A percentile compares a stretch with the other conserved stretches of the same genome.
phyloP scores from a whole-genome alignment of 1,139 yeast species.

The Torulaspora globosa region DNA sequence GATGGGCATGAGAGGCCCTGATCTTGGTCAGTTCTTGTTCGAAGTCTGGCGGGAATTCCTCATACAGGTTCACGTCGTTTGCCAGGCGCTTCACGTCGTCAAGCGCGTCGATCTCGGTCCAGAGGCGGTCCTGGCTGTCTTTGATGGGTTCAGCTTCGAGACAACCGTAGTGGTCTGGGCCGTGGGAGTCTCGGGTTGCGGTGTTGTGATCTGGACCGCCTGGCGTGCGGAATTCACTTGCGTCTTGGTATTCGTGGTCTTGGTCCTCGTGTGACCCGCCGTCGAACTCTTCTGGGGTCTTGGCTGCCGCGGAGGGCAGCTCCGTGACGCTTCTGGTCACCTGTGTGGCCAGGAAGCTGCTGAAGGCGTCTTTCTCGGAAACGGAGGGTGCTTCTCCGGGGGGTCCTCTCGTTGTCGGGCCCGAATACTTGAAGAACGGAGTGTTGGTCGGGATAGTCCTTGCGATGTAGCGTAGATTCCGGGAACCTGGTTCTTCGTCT shows the following conservation, averaged over 20 bases:
- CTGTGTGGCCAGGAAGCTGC: not conserved
- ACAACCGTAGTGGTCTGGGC: slow-evolving; percentile 19
- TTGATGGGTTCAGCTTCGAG: slow-evolving; percentile 50
- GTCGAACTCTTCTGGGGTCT: slow-evolving; percentile 5
- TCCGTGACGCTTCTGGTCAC: not conserved
- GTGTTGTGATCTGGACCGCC: slow-evolving; percentile 1
- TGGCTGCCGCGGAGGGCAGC: slow-evolving; percentile 6
- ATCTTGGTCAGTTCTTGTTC: slow-evolving; percentile 52
- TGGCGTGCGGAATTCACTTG: slow-evolving; percentile 1
- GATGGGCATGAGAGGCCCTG: slow-evolving; percentile 55
- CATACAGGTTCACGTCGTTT: slow-evolving; percentile 49
- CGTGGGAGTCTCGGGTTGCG: slow-evolving; percentile 8
- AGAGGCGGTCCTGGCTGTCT: slow-evolving; percentile 65
- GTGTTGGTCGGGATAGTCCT: slow-evolving; percentile 12
- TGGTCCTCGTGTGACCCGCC: slow-evolving; percentile 4
- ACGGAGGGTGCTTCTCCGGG: not conserved
- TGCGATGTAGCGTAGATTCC: slow-evolving; percentile 9
- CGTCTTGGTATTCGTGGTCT: slow-evolving; percentile 5
- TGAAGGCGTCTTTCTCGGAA: not conserved
- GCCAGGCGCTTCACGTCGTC: slow-evolving; percentile 75
- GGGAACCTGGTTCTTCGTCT: slow-evolving; percentile 12
- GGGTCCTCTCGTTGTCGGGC: not conserved
- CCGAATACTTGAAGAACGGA: slow-evolving; percentile 8
- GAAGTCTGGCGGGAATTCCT: slow-evolving; percentile 54
- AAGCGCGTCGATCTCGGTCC: slow-evolving; percentile 85